Evolutionary conservation across 176 grass and related monocot genomes (phyloP).

Genomic region (Paspalum notatum): DNA sequence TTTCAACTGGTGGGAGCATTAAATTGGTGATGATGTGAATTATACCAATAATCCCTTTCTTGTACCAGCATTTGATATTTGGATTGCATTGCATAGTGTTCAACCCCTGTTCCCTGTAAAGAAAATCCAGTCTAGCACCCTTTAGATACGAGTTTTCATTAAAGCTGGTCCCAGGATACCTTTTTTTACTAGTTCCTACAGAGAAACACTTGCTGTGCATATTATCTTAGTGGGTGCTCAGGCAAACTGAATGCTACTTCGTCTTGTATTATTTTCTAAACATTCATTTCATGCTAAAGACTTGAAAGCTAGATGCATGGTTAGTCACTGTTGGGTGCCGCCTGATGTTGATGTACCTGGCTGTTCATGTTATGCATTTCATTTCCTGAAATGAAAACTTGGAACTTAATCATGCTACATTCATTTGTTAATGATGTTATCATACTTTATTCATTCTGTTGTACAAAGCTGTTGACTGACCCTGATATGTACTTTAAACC

Average conservation of each 20-base stretch:
- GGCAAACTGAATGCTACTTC: conserved; percentile 12
- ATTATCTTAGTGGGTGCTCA: not conserved
- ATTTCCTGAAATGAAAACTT: conserved; percentile 30
- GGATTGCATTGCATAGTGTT: too few species aligned
- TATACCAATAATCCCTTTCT: not conserved
- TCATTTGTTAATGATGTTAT: conserved; percentile 19
- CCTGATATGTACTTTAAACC: conserved; percentile 40
- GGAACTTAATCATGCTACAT: not conserved
- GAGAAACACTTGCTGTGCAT: not conserved
- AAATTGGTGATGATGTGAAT: not conserved
- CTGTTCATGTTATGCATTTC: conserved; percentile 2
- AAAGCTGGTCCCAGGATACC: not conserved
- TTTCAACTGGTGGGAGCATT: not conserved
- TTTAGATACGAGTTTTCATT: not conserved
- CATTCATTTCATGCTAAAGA: not conserved
- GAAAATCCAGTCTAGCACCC: not conserved
- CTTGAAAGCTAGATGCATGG: conserved; percentile 24
- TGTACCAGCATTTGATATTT: not conserved
- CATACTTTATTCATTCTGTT: not conserved
- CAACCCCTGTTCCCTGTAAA: conserved; percentile 1
- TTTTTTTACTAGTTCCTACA: not conserved
- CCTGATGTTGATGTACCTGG: conserved; percentile 3
- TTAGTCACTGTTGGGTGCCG: not conserved
- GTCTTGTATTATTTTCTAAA: conserved; percentile 6
- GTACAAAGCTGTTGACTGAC: conserved; percentile 28